These are phyloP conservation scores for Eucalyptus tenuipes DNA, from an alignment of 345 rosid species.

Conservation along the genomic window DNA sequence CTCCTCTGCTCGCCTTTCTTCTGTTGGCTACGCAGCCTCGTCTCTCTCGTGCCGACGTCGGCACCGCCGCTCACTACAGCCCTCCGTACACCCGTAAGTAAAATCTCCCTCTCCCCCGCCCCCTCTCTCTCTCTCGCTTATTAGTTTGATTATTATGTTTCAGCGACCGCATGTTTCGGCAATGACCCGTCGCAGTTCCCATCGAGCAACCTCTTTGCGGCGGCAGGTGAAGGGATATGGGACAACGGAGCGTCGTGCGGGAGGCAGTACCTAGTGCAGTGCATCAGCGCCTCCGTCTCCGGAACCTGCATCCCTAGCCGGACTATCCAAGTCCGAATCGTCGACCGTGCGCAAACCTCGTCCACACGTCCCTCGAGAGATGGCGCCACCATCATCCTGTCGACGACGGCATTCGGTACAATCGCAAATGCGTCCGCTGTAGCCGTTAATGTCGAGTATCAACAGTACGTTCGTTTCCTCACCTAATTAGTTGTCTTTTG, in stretches of 20 bases:
- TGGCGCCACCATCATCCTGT: slow-evolving; percentile 28
- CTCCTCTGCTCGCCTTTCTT: not conserved
- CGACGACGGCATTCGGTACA: slow-evolving; percentile 14
- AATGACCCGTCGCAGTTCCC: slow-evolving; percentile 24
- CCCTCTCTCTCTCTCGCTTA: not conserved
- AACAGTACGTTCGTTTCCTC: slow-evolving; percentile 15
- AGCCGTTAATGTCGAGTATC: slow-evolving; percentile 27
- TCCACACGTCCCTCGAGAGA: slow-evolving; percentile 16
- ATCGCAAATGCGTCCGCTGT: slow-evolving; percentile 11
- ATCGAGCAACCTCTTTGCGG: slow-evolving; percentile 35
- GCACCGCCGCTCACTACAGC: slow-evolving; percentile 21
- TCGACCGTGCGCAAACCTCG: not conserved
- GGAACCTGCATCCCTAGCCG: slow-evolving; percentile 11
- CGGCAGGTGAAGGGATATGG: slow-evolving; percentile 52
- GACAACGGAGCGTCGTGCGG: slow-evolving; percentile 57
- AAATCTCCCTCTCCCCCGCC: not conserved
- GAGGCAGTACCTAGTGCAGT: slow-evolving; percentile 32
- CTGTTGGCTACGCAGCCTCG: not conserved
- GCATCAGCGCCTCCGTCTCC: slow-evolving; percentile 23
- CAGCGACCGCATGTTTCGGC: slow-evolving; percentile 48
- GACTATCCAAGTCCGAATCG: slow-evolving; percentile 16
- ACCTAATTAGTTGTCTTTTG: not conserved
- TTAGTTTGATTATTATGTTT: not conserved
- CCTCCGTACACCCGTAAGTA: slow-evolving; percentile 40
- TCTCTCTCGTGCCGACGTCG: slow-evolving; percentile 16